phyloP scores from a whole-genome alignment of 306 rosid species.

The peach (Prunus persica) region Prunus_persica_NCBIv2 NC_034009.1:44144001-44144500 shows the following conservation, averaged over 20 bases:
- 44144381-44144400: no score
- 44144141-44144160: neutral
- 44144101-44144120: no score
- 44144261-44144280: neutral
- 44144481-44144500: no score
- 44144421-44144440: no score
- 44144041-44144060: neutral
- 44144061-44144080: neutral
- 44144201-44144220: neutral
- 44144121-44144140: neutral
- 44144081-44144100: neutral
- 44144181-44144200: neutral
- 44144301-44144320: neutral
- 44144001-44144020: neutral
- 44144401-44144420: no score
- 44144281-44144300: neutral
- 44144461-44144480: no score
- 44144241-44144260: slow-evolving; percentile 1
- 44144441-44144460: no score
- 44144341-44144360: neutral
- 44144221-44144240: slow-evolving; percentile 12
- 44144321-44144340: neutral
- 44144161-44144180: neutral
- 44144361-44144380: neutral
- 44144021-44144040: neutral